Evolutionary conservation across 2,329 filamentous ascomycete species (phyloP).

Genomic region (Colletotrichum phormii): DNA sequence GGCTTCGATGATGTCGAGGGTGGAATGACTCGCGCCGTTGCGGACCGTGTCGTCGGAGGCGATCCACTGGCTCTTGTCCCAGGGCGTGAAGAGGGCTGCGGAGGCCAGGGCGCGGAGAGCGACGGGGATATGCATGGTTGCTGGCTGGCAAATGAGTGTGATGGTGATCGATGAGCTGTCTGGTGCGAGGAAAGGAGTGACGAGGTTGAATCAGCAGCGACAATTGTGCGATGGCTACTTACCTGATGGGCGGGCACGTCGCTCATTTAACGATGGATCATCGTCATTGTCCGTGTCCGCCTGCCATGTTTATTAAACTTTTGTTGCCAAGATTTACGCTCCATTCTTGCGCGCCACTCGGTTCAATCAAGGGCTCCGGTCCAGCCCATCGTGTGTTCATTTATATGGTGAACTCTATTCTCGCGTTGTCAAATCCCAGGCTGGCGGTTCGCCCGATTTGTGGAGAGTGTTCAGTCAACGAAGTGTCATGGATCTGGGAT

Average conservation of each 20-base stretch:
- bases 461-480: constrained; percentile 13
- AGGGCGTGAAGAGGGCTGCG: constrained; percentile 57
- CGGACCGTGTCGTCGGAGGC: constrained; percentile 81
- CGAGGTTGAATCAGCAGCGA: not conserved
- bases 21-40: constrained; percentile 73
- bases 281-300: not conserved
- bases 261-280: not conserved
- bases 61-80: constrained; percentile 72
- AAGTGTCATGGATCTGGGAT: constrained; percentile 25
- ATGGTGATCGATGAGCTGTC: not conserved
- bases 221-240: not conserved
- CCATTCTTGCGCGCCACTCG: not conserved
- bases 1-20: constrained; percentile 50
- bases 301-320: not conserved
- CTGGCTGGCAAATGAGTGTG: not conserved
- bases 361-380: not conserved
- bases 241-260: not conserved
- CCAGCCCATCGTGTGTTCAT: constrained; percentile 10
- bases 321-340: not conserved
- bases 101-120: constrained; percentile 14
- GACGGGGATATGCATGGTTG: constrained; percentile 23
- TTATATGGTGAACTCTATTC: constrained; percentile 8
- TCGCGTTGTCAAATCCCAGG: constrained; percentile 5
- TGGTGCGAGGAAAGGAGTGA: not conserved
- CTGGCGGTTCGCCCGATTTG: not conserved